Conservation (phyloP, 352 stramenopile genomes). For the Pythium apleroticum region DNA sequence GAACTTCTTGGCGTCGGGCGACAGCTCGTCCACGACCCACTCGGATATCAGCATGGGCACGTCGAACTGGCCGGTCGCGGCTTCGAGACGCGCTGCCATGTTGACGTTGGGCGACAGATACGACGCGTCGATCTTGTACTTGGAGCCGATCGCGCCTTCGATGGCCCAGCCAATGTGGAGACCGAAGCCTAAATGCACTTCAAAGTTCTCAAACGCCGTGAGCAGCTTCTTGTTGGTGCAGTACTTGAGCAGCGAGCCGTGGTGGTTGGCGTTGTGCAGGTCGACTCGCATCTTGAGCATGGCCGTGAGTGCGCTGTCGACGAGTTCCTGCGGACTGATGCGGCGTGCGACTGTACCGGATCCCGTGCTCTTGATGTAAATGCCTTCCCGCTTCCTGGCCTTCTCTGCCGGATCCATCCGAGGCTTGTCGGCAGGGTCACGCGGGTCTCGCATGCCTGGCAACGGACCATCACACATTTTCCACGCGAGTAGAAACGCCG, state of each 20-base stretch:
- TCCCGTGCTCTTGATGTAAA: conserved; percentile 64
- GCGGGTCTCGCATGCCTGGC: conserved; percentile 80
- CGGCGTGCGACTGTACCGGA: conserved; percentile 39
- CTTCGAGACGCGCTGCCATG: conserved; percentile 96
- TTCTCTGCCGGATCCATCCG: conserved; percentile 71
- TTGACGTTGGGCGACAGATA: conserved; percentile 98
- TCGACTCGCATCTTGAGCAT: conserved; percentile 97
- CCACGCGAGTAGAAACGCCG: conserved; percentile 94
- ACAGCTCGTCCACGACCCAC: conserved; percentile 94
- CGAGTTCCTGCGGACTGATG: conserved; percentile 76
- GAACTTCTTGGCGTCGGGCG: conserved; percentile 72
- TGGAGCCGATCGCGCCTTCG: conserved; percentile 96
- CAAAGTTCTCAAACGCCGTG: conserved; percentile 88
- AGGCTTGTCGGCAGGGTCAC: conserved; percentile 71
- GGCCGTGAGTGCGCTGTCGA: conserved; percentile 94
- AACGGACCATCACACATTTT: conserved; percentile 92
- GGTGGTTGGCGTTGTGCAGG: conserved; percentile 92
- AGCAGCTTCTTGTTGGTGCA: conserved; percentile 81
- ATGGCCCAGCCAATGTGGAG: conserved; percentile 98
- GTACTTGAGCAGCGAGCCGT: conserved; percentile 79
- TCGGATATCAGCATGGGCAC: conserved; percentile 94
- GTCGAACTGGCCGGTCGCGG: conserved; percentile 95
- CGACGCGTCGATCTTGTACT: conserved; percentile 98
- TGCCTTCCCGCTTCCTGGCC: conserved; percentile 53
- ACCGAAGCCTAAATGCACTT: conserved; percentile 95